Conservation (phyloP, 2,329 filamentous ascomycete genomes). For the Magnaporthiopsis rhizophila region DNA sequence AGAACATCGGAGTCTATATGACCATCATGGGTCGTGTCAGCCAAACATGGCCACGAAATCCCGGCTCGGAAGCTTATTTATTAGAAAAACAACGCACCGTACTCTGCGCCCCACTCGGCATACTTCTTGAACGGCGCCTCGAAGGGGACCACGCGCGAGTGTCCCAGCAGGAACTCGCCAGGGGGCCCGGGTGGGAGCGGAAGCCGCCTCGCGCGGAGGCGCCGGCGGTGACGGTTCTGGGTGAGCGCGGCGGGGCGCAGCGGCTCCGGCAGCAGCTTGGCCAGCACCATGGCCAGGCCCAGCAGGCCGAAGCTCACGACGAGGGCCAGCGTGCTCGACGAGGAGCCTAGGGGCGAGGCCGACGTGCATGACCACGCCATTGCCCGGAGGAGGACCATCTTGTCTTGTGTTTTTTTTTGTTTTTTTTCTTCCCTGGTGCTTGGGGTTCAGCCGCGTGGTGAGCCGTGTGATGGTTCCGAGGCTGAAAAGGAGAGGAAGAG, state of each 20-base stretch:
- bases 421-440: too few relatives aligned
- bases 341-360: not conserved
- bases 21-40: not conserved
- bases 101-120: slow-evolving; percentile 10
- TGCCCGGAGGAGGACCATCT: not conserved
- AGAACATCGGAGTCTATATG: slow-evolving; percentile 17
- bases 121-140: slow-evolving; percentile 11
- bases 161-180: slow-evolving; percentile 30
- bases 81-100: slow-evolving; percentile 4
- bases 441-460: too few relatives aligned
- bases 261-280: not conserved
- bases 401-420: not conserved
- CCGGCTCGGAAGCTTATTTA: not conserved
- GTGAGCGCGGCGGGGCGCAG: not conserved
- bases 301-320: not conserved
- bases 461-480: not conserved
- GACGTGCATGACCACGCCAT: not conserved
- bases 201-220: not conserved
- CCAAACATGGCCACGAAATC: not conserved
- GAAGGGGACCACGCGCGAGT: slow-evolving; percentile 12
- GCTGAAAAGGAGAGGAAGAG: not conserved
- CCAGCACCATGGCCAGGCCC: not conserved
- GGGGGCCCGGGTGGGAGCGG: slow-evolving; percentile 14
- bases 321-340: not conserved
- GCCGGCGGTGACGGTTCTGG: not conserved